Evolutionary conservation across 371 early-diverging fungal species (phyloP), one percentile per base, ranked within the genome.

Genomic region (Capillidium heterosporum): DNA sequence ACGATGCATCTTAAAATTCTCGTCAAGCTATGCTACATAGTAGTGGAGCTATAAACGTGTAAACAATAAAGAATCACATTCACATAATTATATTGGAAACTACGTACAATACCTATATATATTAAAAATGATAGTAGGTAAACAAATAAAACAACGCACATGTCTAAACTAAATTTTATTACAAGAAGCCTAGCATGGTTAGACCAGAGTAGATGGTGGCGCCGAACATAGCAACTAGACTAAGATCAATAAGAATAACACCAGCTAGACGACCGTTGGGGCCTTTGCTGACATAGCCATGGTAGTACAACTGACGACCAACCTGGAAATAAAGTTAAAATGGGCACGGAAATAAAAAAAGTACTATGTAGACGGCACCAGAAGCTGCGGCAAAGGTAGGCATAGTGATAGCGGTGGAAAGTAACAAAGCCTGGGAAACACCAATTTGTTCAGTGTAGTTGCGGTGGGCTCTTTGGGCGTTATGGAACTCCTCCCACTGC

Each of bases 401-500:
- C 15, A 15, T 15, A 15, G 32, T 2, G 19, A 51, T 3, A 21
- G 27, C 31, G 32, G 23, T 35, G 32, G 35, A 10, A 32, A 51
- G 15, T 26, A 51, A 32, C 4, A 51, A 23, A 32, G 35, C 15
- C 32, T 51, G 52, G 10, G 52, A n/a, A 17, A 51, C n/a, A 8
- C 32, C 31, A 3, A 32, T 15, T 32, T 51, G 52, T 39, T 51
- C 52, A 51, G 35, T 32, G 32, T 51, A 51, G 23, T 51, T 51
- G 21, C 35, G 52, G 39, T 51, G 52, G 32, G 35, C 52, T 13
- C 52, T 3, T 51, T 51, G 52, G 31, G 52, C 52, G 39, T 51
- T 51, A 23, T 51, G 31, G 52, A 51, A 51, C 23, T 51, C 27
- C 8, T 29, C 35, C 52, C 52, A 51, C 32, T 51, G 52, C 23